A percentile compares a stretch with the other conserved stretches of the same genome.
Conservation (phyloP, 148 eudicot genomes). For the Rhododendron mucronatum region DNA sequence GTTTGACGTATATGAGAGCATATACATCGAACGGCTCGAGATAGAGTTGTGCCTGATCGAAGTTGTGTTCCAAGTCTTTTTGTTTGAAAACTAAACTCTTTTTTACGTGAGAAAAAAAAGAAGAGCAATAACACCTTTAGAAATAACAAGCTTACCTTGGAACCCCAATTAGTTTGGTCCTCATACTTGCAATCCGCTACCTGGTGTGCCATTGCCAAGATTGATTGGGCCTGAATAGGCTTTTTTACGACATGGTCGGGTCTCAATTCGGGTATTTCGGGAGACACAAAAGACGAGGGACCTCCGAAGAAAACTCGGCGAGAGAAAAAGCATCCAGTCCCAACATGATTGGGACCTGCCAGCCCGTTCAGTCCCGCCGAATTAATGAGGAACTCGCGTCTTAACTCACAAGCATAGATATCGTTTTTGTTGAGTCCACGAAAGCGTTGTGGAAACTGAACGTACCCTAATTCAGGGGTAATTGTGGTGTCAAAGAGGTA, state of each 20-base stretch:
- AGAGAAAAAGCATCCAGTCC: constrained; percentile 57
- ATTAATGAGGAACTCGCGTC: constrained; percentile 33
- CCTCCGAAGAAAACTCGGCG: constrained; percentile 48
- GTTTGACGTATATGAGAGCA: no score
- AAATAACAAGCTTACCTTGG: constrained; percentile 15
- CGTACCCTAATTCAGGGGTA: constrained; percentile 36
- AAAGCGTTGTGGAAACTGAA: constrained; percentile 77
- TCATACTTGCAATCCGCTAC: constrained; percentile 32
- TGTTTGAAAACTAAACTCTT: no score
- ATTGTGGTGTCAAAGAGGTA: constrained; percentile 33
- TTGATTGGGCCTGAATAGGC: constrained; percentile 9
- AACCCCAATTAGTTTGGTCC: constrained; percentile 31
- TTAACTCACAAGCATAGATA: constrained; percentile 46
- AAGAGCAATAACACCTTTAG: background rate
- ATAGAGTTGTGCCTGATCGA: no score
- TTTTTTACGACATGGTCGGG: constrained; percentile 14
- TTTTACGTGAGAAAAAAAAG: no score
- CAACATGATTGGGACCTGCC: constrained; percentile 54
- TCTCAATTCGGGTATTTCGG: constrained; percentile 16
- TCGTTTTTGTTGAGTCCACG: constrained; percentile 50
- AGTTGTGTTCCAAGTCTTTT: no score
- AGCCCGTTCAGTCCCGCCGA: constrained; percentile 62
- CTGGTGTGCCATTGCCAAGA: constrained; percentile 18
- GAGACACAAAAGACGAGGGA: constrained; percentile 15
- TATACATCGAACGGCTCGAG: no score